These are phyloP conservation scores for Blastomyces silverae DNA, from an alignment of 2,329 filamentous ascomycete species.

Conservation along the genomic window DNA sequence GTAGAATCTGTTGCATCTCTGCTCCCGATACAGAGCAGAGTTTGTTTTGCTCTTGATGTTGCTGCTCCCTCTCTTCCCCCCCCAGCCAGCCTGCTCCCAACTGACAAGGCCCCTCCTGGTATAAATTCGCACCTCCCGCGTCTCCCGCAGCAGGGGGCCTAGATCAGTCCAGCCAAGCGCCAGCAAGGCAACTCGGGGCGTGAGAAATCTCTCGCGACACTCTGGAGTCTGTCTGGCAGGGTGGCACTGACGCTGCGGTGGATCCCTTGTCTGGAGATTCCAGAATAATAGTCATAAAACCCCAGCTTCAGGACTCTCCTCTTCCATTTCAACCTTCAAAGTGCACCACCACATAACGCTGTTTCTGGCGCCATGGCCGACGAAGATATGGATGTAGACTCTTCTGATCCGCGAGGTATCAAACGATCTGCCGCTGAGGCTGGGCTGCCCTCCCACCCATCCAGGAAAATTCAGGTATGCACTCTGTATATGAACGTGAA, in stretches of 20 bases:
- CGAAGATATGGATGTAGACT: constrained; percentile 43
- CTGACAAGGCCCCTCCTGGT: not conserved
- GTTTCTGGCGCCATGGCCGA: constrained; percentile 18
- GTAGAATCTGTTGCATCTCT: no score
- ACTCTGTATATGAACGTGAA: constrained; percentile 22
- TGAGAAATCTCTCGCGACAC: not conserved
- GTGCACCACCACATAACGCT: not conserved
- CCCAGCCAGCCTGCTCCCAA: not conserved
- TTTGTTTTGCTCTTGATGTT: not conserved
- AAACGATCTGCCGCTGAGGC: constrained; percentile 48
- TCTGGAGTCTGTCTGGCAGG: not conserved
- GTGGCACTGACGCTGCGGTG: not conserved
- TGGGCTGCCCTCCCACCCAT: constrained; percentile 34
- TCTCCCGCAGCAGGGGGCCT: constrained; percentile 7
- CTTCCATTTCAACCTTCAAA: not conserved
- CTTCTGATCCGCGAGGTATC: constrained; percentile 33
- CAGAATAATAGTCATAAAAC: not conserved
- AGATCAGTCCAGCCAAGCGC: constrained; percentile 9
- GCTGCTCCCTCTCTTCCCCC: not conserved
- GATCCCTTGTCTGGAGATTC: not conserved
- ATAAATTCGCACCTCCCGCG: not conserved
- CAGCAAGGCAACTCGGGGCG: not conserved
- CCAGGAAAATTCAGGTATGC: constrained; percentile 46
- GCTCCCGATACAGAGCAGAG: not conserved
- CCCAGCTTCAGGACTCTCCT: not conserved